Evolutionary conservation across 2,329 filamentous ascomycete species (phyloP), one percentile per base, ranked within the genome.

Genomic region (Beauveria sp.): DNA sequence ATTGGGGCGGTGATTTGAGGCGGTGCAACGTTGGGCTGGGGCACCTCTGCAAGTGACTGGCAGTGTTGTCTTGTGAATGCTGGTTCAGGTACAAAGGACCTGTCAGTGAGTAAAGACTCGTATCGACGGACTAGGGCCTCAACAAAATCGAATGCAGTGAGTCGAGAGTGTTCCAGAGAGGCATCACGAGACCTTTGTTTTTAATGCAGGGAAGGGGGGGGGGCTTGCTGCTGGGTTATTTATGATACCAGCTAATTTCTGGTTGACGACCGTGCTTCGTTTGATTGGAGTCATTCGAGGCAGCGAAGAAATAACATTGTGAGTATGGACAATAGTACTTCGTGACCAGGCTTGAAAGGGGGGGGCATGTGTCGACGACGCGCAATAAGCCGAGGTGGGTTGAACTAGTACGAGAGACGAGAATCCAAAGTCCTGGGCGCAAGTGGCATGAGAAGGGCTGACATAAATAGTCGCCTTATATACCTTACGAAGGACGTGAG

Each of bases 181-280:
- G 20, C 56, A 59, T 59, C 56, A 59, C 56, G 46, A 43, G 56
- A 59, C 56, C 26, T 59, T 34, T 43, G 12, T 26, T 14, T 49
- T 28, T 31, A 5, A 34, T 34, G 31, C 31, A 8, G 40, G 22
- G 22, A 8, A 9, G 53, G 18, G 22, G 10, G 22, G 10, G 14
- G 38, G 34, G 14, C 18, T 22, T 6, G n/a, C 10, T 38, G 12
- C 34, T 38, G 34, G 51, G 22, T 42, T 42, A 20, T 40, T 54
- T 54, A n/a, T n/a, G n/a, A n/a, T n/a, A 31, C 24, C 10, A 38
- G 10, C 34, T 10, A 38, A 38, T 24, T 8, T 24, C 45, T 48
- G 45, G 45, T 16, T 16, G 16, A 34, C 31, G 31, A 24, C 45
- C 22, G 45, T 48, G 45, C 22, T 48, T 18, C 12, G 14, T 48